These are phyloP conservation scores for Acanthamoeba healyi DNA, from an alignment of 208 protist genomes.

Conservation along the genomic window DNA sequence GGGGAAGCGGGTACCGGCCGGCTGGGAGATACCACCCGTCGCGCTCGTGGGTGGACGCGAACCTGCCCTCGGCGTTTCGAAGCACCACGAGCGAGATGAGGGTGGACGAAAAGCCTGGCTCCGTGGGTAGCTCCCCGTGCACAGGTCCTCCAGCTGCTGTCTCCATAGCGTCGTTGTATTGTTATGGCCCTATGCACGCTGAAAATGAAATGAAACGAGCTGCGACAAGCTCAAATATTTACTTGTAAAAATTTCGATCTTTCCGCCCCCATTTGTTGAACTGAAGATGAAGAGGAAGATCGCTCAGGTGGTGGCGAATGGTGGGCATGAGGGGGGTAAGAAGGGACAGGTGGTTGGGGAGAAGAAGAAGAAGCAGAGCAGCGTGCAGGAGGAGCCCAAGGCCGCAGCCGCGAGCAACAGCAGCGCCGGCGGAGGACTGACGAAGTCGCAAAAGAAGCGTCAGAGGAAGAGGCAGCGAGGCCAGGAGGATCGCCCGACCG, in stretches of 20 bases:
- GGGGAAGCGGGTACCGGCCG: background rate
- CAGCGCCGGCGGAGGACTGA: background rate
- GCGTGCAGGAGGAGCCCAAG: too few species aligned
- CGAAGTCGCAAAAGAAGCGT: constrained; percentile 59
- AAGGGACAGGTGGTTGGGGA: too few species aligned
- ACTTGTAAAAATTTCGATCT: background rate
- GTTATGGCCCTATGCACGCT: background rate
- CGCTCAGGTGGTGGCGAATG: background rate
- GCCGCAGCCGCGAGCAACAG: too few species aligned
- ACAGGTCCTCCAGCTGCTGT: background rate
- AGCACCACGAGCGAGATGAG: constrained; percentile 42
- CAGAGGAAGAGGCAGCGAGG: constrained; percentile 11
- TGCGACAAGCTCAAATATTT: too few species aligned
- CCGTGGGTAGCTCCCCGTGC: background rate
- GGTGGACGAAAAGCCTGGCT: background rate
- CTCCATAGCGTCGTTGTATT: background rate
- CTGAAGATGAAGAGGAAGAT: constrained; percentile 27
- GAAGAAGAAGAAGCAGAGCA: background rate
- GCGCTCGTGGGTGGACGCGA: constrained; percentile 40
- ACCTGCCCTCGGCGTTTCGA: constrained; percentile 47
- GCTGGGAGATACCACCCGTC: constrained; percentile 67
- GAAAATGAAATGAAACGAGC: background rate
- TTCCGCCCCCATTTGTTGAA: background rate
- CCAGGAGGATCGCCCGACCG: background rate
- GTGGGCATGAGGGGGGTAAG: too few species aligned